phyloP scores from a whole-genome alignment of 352 stramenopile genomes.

The Pythium insidiosum region DNA sequence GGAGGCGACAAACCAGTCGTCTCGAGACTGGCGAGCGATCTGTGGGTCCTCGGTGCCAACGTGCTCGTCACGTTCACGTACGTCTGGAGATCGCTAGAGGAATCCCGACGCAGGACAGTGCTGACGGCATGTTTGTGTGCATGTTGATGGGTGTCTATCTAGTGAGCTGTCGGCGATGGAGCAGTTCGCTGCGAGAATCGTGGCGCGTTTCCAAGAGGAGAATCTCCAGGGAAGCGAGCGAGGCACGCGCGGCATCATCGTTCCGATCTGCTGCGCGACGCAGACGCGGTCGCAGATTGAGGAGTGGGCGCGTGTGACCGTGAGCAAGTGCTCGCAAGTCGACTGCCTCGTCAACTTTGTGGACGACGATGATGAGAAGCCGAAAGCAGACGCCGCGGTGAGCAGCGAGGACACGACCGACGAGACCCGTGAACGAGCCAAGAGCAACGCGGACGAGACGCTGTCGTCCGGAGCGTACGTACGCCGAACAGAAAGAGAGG shows the following conservation, averaged over 20 bases:
- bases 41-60: slow-evolving; percentile 61
- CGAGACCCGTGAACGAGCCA: slow-evolving; percentile 4
- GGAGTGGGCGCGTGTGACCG: slow-evolving; percentile 49
- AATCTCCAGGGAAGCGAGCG: no score
- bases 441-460: slow-evolving; percentile 6
- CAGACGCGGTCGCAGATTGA: slow-evolving; percentile 37
- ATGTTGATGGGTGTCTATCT: not conserved
- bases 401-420: not conserved
- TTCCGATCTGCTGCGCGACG: slow-evolving; percentile 42
- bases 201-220: slow-evolving; percentile 45
- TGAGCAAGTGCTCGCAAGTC: slow-evolving; percentile 48
- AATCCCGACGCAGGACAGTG: no score
- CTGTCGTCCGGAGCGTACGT: slow-evolving; percentile 8
- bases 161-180: slow-evolving; percentile 37
- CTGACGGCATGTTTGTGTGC: not conserved
- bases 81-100: slow-evolving; percentile 8
- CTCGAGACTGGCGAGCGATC: slow-evolving; percentile 35
- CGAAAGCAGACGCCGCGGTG: not conserved
- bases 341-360: slow-evolving; percentile 65
- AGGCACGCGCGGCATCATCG: slow-evolving; percentile 46
- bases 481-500: no score
- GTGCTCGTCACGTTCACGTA: slow-evolving; percentile 63
- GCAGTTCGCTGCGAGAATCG: slow-evolving; percentile 43
- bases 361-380: slow-evolving; percentile 15
- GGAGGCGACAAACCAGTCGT: slow-evolving; percentile 43